Conservation (phyloP, 371 early-diverging fungal genomes). For the Haplosporangium sp. region DNA sequence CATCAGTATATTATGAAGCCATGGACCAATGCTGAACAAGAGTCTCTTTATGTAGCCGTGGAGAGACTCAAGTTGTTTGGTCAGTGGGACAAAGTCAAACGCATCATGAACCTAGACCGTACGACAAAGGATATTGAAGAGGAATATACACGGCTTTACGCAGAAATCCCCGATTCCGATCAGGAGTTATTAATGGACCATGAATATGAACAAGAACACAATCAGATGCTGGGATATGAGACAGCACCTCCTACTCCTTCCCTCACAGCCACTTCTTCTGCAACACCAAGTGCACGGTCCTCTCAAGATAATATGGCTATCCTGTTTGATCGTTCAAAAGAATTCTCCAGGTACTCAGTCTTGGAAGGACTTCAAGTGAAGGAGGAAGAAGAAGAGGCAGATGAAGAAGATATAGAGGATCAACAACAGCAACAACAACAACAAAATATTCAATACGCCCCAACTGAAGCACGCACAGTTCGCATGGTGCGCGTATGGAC, state of each 20-base stretch:
- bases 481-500: conserved; percentile 52
- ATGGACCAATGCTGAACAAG: conserved; percentile 50
- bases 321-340: conserved; percentile 18
- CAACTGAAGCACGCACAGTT: conserved; percentile 11
- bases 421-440: conserved; percentile 8
- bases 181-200: conserved; percentile 17
- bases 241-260: conserved; percentile 20
- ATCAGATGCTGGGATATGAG: conserved; percentile 1
- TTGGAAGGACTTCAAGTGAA: not conserved
- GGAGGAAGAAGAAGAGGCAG: conserved; percentile 11
- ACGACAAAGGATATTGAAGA: conserved; percentile 31
- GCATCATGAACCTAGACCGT: conserved; percentile 39
- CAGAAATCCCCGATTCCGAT: conserved; percentile 41
- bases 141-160: conserved; percentile 46
- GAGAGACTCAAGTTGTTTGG: conserved; percentile 37
- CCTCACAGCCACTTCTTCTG: conserved; percentile 31
- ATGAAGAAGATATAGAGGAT: conserved; percentile 21
- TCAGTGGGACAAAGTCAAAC: conserved; percentile 28
- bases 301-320: conserved; percentile 32
- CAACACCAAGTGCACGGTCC: conserved; percentile 27
- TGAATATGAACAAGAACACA: not conserved
- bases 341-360: not conserved
- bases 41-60: conserved; percentile 43
- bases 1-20: conserved; percentile 22
- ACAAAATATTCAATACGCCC: not conserved